Base-by-base conservation (phyloP, 75 land plant species). In the Isoetes taiwanensis region DNA sequence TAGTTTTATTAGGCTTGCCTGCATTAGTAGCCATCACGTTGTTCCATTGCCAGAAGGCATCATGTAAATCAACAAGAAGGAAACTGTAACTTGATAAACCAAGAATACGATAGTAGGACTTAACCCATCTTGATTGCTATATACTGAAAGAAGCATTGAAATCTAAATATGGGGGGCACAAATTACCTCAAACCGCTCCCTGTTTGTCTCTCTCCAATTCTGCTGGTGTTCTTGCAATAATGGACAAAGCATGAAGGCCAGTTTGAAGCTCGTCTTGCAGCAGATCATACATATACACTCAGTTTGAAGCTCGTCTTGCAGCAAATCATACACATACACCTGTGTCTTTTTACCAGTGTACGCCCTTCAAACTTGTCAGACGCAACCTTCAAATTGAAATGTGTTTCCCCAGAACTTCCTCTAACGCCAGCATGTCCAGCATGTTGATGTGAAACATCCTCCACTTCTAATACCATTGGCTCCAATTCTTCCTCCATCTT, bases 171-270 rank as follows among this genome's bases (percentile, higher is more conserved):
- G n/a, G n/a, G n/a, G n/a, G n/a, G n/a, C n/a, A n/a, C n/a, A n/a
- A n/a, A n/a, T n/a, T n/a, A n/a, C n/a, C n/a, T n/a, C n/a, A n/a
- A n/a, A n/a, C n/a, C n/a, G n/a, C n/a, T n/a, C n/a, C n/a, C n/a
- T n/a, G n/a, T n/a, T n/a, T n/a, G 56, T 54, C 32, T 54, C 21
- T 30, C 14, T 8, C 57, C 52, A 63, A 8, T 38, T 90, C 93
- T 34, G 75, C 54, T 24, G 86, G 90, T 55, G 90, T 78, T 76
- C 80, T 85, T 38, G 91, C 82, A 10, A 64, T 75, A 57, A 90
- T 80, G n/a, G 97, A 90, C 16, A 90, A 62, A 1, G 97, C 97
- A 58, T 86, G 93, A 56, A 90, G 62, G 12, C 93, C 97, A 64
- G 58, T 80, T 61, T 86, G 74, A 69, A 90, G 59, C 68, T 90